Conservation (phyloP, 169 alveolate species). For the Cryptosporidium sp. region DNA sequence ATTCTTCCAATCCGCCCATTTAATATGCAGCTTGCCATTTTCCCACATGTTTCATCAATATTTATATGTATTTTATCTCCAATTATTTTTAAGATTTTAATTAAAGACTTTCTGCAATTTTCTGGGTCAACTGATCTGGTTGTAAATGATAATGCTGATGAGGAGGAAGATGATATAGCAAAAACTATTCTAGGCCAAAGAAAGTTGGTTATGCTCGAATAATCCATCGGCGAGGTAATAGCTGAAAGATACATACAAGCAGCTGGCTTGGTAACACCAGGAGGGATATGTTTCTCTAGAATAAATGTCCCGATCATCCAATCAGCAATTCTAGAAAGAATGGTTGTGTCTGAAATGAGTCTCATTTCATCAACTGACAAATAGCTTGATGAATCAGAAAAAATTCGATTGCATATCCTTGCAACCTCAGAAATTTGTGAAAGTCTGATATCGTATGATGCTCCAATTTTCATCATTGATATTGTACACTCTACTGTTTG, state of each 20-base stretch:
- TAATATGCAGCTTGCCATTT: slow-evolving; percentile 59
- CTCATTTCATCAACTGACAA: slow-evolving; percentile 69
- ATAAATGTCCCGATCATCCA: slow-evolving; percentile 72
- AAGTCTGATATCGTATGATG: slow-evolving; percentile 51
- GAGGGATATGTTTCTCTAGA: slow-evolving; percentile 67
- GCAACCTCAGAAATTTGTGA: slow-evolving; percentile 64
- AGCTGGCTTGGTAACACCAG: slow-evolving; percentile 74
- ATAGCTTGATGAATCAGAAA: slow-evolving; percentile 29
- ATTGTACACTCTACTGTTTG: slow-evolving; percentile 72
- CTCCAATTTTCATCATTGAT: slow-evolving; percentile 54
- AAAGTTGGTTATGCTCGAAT: slow-evolving; percentile 40
- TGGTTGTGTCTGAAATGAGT: slow-evolving; percentile 48
- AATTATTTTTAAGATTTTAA: slow-evolving; percentile 23
- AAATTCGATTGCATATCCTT: slow-evolving; percentile 41
- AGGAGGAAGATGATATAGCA: slow-evolving; percentile 53
- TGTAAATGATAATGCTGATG: slow-evolving; percentile 68
- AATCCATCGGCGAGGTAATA: slow-evolving; percentile 65
- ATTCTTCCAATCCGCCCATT: slow-evolving; percentile 64
- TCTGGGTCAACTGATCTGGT: slow-evolving; percentile 70
- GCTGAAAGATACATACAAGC: slow-evolving; percentile 70
- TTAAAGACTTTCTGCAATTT: slow-evolving; percentile 61
- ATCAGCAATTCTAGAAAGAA: slow-evolving; percentile 70
- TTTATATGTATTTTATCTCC: slow-evolving; percentile 62
- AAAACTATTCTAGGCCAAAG: slow-evolving; percentile 70
- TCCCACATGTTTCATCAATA: slow-evolving; percentile 74